These are phyloP conservation scores for Candida chauliodis DNA, from an alignment of 805 yeast genomes.

Conservation along the genomic window DNA sequence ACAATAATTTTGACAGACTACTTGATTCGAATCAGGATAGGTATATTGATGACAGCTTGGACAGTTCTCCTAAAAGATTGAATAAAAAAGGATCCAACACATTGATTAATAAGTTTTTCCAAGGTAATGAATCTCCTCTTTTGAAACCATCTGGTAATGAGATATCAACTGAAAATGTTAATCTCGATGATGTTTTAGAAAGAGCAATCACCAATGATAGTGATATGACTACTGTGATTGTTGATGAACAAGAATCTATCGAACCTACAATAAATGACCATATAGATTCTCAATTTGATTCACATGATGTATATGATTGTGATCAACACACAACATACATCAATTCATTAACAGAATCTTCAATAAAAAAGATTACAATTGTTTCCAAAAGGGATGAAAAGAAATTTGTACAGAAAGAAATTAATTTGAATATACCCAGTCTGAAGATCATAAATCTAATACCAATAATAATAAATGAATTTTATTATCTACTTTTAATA, in stretches of 20 bases:
- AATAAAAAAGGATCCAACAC: constrained; percentile 4
- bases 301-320: constrained; percentile 12
- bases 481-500: constrained; percentile 5
- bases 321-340: constrained; percentile 10
- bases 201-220: constrained; percentile 8
- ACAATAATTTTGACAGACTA: constrained; percentile 15
- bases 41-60: constrained; percentile 11
- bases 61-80: background rate
- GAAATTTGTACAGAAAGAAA: background rate
- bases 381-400: constrained; percentile 1
- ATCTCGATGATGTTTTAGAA: constrained; percentile 7
- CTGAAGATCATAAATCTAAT: constrained; percentile 11
- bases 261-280: constrained; percentile 5
- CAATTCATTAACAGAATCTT: constrained; percentile 7
- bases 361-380: constrained; percentile 2
- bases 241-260: constrained; percentile 7
- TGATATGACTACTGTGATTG: constrained; percentile 9
- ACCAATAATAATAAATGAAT: constrained; percentile 7
- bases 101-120: constrained; percentile 7
- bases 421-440: background rate
- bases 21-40: constrained; percentile 8
- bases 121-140: constrained; percentile 1
- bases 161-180: background rate
- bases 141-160: constrained; percentile 2
- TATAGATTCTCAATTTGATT: constrained; percentile 9